Base-by-base conservation (phyloP, 306 rosid genomes). In the Trichosanthes cucumerina region DNA sequence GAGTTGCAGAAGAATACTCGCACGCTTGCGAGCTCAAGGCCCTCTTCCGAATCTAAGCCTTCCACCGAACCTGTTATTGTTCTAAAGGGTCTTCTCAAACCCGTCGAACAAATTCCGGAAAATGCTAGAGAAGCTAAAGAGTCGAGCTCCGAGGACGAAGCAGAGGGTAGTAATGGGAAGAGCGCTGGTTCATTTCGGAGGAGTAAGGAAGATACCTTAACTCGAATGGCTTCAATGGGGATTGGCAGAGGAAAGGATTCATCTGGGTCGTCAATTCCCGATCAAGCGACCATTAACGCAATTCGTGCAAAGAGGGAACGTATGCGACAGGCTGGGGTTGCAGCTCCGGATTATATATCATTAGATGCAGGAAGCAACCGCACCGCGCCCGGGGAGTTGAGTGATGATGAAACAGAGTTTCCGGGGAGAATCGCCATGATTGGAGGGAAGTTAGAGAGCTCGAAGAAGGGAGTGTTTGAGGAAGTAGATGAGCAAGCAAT, bases 1-100 rank as follows among this genome's bases (percentile, higher is more conserved):
- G 96, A 92, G 84, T 95, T 94, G 16, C 98, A 92, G 90, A 95
- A 95, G 89, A 92, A 92, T 80, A 89, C 98, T 4, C 91, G 97
- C 83, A 95, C 96, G 75, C 86, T 95, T 23, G 93, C 87, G 53
- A 86, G 86, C 80, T 81, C 96, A 18, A 82, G 88, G 43, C 65
- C 95, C 39, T 43, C 83, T 10, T 85, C 92, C 33, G 89, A 90
- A 59, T 82, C 90, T 18, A 86, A 86, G 83, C 88, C 95, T 23
- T 63, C 90, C 3, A 71, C 93, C n/a, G 97, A 94, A 57, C 93
- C 98, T 70, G 79, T 86, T 5, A 79, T 95, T 13, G 88, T 95
- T 3, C 72, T 95, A 1, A 92, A 87, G 71, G 98, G 98, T 57
- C 85, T 87, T 14, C 80, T 92, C 19, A 94, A 94, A 52, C 96